Conservation (phyloP, 805 yeast species). For the Myxozyma udenii region DNA sequence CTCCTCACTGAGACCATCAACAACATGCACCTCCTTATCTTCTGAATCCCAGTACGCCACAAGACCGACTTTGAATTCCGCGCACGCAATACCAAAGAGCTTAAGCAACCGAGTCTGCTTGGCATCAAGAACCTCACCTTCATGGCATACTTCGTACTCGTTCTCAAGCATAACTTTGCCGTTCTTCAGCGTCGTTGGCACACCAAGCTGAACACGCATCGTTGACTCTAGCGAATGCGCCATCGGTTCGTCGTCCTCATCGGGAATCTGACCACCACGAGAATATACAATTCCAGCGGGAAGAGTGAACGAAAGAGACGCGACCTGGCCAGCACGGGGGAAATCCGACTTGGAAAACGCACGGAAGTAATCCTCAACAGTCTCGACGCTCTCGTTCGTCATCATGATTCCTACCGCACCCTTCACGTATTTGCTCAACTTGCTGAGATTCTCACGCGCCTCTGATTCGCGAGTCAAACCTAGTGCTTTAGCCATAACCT, state of each 20-base stretch:
- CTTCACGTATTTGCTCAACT: conserved; percentile 51
- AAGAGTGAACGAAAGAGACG: conserved; percentile 78
- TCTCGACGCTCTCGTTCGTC: conserved; percentile 82
- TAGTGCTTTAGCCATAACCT: conserved; percentile 87
- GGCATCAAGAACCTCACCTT: conserved; percentile 80
- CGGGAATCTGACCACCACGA: conserved; percentile 88
- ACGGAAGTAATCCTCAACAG: conserved; percentile 84
- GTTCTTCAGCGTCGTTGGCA: conserved; percentile 84
- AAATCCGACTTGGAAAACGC: conserved; percentile 76
- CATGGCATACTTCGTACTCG: conserved; percentile 74
- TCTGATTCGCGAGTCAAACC: conserved; percentile 88
- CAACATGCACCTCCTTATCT: conserved; percentile 41
- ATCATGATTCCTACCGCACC: conserved; percentile 88
- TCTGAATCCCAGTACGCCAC: conserved; percentile 63
- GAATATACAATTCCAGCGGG: conserved; percentile 92
- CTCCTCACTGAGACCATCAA: conserved; percentile 3
- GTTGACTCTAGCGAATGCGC: conserved; percentile 94
- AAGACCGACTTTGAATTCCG: conserved; percentile 80
- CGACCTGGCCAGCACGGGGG: conserved; percentile 81
- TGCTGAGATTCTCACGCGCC: conserved; percentile 76
- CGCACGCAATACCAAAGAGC: conserved; percentile 92
- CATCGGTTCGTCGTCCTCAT: conserved; percentile 94
- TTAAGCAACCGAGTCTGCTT: conserved; percentile 88
- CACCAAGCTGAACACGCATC: conserved; percentile 71
- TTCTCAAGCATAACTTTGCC: conserved; percentile 80